These are phyloP conservation scores for Chalciporus sp. DNA, from an alignment of 1,284 basidiomycete genomes.

Conservation along the genomic window DNA sequence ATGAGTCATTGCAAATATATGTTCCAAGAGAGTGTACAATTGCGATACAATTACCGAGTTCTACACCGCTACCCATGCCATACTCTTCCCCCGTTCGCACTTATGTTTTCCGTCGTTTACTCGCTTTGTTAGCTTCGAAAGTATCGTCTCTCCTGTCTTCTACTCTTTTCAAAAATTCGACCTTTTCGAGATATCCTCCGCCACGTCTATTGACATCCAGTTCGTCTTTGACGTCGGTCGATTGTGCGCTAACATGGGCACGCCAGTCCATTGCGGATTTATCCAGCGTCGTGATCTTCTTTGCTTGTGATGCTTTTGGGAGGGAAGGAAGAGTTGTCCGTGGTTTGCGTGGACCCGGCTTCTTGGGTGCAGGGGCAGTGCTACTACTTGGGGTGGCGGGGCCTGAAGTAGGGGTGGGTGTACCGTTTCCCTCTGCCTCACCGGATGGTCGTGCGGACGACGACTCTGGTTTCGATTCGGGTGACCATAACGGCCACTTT, in stretches of 20 bases:
- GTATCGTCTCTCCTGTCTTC: constrained; percentile 67
- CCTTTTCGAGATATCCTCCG: constrained; percentile 80
- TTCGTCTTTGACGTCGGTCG: constrained; percentile 58
- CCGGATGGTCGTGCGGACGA: constrained; percentile 1
- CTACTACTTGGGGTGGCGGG: neutral
- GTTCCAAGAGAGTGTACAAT: constrained; percentile 12
- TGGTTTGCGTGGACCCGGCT: constrained; percentile 65
- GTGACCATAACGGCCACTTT: constrained; percentile 65
- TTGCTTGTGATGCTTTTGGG: constrained; percentile 55
- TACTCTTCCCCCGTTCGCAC: neutral
- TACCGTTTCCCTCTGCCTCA: neutral
- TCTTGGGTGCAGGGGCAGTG: constrained; percentile 31
- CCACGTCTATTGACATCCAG: constrained; percentile 71
- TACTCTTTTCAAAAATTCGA: constrained; percentile 77
- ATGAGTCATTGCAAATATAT: neutral
- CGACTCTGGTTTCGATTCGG: constrained; percentile 18
- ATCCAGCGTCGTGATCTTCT: constrained; percentile 78
- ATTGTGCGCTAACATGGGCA: constrained; percentile 55
- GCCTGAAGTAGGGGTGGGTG: constrained; percentile 8
- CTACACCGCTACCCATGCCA: neutral
- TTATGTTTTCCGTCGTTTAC: constrained; percentile 55
- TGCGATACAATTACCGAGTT: neutral
- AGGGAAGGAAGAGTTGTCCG: constrained; percentile 55
- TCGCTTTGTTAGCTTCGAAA: constrained; percentile 55
- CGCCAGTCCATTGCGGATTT: constrained; percentile 86